Evolutionary conservation across 2,329 filamentous ascomycete genomes (phyloP).

Genomic region (Venturia aucupariae): DNA sequence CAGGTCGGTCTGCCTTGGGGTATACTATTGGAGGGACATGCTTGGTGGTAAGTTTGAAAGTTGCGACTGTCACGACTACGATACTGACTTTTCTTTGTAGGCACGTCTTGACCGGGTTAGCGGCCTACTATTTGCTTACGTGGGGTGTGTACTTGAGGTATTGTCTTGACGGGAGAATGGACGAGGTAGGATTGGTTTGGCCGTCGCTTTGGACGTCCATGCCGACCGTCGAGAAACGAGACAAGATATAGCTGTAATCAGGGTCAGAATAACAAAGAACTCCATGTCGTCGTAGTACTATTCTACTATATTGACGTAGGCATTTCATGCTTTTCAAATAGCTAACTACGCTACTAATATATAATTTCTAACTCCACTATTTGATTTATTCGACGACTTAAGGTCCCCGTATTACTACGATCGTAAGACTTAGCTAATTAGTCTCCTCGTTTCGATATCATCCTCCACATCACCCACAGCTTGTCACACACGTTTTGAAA

Average conservation of each 20-base stretch:
- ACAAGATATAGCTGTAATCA: not conserved
- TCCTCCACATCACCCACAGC: no score
- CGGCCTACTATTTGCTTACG: slow-evolving; percentile 74
- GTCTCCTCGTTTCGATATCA: no score
- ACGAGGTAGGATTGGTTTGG: slow-evolving; percentile 65
- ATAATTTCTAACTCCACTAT: no score
- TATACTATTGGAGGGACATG: slow-evolving; percentile 62
- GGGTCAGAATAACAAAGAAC: no score
- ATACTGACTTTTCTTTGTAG: slow-evolving; percentile 25
- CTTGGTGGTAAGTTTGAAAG: slow-evolving; percentile 51
- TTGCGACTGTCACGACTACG: not conserved
- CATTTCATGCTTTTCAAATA: no score
- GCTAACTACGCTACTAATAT: no score
- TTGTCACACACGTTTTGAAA: no score
- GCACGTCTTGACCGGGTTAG: slow-evolving; percentile 73
- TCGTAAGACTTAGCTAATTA: no score
- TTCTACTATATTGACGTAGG: no score
- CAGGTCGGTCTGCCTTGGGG: slow-evolving; percentile 71
- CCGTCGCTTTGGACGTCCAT: slow-evolving; percentile 48
- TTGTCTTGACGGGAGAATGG: slow-evolving; percentile 62
- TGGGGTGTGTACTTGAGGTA: slow-evolving; percentile 78
- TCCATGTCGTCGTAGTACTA: no score
- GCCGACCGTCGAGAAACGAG: slow-evolving; percentile 26
- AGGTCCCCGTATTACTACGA: no score
- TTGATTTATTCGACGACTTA: no score